Evolutionary conservation across 371 early-diverging fungal genomes (phyloP), one percentile per base, ranked within the genome.

Genomic region (Mortierella sp.): DNA sequence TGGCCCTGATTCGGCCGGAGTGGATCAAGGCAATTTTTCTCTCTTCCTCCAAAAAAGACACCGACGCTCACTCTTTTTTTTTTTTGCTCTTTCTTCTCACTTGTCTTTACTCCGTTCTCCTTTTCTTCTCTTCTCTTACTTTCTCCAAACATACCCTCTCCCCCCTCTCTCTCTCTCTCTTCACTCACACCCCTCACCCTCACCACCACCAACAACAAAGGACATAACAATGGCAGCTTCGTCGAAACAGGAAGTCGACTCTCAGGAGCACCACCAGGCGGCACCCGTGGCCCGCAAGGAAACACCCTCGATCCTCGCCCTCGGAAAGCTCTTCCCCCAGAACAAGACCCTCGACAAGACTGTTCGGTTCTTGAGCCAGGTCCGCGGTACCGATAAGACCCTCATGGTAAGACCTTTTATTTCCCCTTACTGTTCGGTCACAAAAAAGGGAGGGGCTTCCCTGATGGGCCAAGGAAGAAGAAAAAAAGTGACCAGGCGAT

Each of bases 321-420:
- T 86, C 56, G 87, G 87, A 44, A 86, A 82, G 56, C 78, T 86
- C 51, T 86, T 86, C 58, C 87, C 87, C 18, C 77, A 73, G 43
- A 86, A 75, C 80, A 71, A 76, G 70, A 86, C 87, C 54, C 89
- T 96, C 27, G 95, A 95, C 82, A 95, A 92, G 54, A 83, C 95
- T n/a, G 89, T 95, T 32, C 93, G 95, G 32, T 96, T 95, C 79
- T 86, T 96, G 65, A 92, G 91, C 81, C 90, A 94, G 68, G 94
- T 93, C 63, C 91, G 96, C 68, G 98, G 99, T 41, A 97, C 97
- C 27, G 99, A 98, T 91, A 98, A 98, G 91, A 94, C 95, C 41
- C 90, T 97, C 78, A 98, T 98, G 99, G 96, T 97, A 93, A 89
- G 85, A 5, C 55, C 24, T 21, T 60, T n/a, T 24, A n/a, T 56